A percentile compares a stretch with the other conserved stretches of the same genome.
These are phyloP conservation scores for Starmerella bombi DNA, from an alignment of 805 yeast species.

Conservation along the genomic window DNA sequence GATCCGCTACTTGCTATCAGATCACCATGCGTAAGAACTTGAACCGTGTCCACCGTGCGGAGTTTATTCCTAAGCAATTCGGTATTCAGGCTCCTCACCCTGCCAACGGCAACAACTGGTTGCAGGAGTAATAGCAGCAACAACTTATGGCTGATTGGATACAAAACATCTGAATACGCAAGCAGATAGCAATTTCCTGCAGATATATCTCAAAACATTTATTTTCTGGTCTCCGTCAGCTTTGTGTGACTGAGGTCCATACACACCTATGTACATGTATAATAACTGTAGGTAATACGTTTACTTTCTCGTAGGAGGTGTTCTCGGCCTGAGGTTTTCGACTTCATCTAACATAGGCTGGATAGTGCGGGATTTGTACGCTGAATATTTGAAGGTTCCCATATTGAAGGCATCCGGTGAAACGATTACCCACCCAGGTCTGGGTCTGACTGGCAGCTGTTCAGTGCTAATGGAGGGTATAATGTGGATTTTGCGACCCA, in stretches of 20 bases:
- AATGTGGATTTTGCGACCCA: slow-evolving; percentile 71
- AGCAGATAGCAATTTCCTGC: no score
- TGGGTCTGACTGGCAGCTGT: slow-evolving; percentile 49
- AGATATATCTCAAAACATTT: no score
- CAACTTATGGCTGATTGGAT: no score
- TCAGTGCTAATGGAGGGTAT: slow-evolving; percentile 49
- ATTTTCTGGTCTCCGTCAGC: no score
- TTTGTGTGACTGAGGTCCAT: no score
- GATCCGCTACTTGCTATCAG: slow-evolving; percentile 85
- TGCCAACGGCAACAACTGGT: slow-evolving; percentile 25
- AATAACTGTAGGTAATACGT: neutral
- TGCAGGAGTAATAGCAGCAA: slow-evolving; percentile 22
- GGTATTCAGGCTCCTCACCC: slow-evolving; percentile 47
- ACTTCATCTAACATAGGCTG: slow-evolving; percentile 62
- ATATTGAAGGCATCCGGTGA: slow-evolving; percentile 63
- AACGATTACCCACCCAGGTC: slow-evolving; percentile 86
- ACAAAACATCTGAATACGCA: no score
- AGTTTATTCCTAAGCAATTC: slow-evolving; percentile 64
- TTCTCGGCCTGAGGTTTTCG: slow-evolving; percentile 70
- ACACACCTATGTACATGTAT: no score
- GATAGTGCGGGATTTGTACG: slow-evolving; percentile 29
- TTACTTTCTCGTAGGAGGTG: slow-evolving; percentile 38
- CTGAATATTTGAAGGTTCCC: slow-evolving; percentile 47
- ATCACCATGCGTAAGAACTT: slow-evolving; percentile 80
- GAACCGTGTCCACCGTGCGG: slow-evolving; percentile 70